These are phyloP conservation scores for Candida methanosorbosa DNA, from an alignment of 805 yeast genomes.

Conservation along the genomic window DNA sequence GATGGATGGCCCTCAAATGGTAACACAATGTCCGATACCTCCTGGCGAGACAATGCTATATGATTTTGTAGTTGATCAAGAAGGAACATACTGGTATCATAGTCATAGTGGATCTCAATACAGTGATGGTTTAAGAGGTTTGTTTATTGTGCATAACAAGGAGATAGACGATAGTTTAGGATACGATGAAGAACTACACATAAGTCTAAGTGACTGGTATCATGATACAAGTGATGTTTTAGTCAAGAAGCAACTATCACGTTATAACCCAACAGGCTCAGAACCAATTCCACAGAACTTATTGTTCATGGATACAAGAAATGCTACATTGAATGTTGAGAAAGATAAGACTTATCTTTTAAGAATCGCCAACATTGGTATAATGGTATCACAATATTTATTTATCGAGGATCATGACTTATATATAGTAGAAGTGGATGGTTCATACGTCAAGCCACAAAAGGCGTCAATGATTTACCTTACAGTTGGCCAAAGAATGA, in stretches of 20 bases:
- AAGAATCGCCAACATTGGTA: conserved; percentile 58
- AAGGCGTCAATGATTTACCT: conserved; percentile 48
- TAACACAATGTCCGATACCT: conserved; percentile 73
- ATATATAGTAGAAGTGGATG: conserved; percentile 68
- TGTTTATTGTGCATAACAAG: conserved; percentile 55
- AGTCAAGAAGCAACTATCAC: conserved; percentile 38
- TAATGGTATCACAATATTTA: conserved; percentile 67
- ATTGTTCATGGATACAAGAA: conserved; percentile 57
- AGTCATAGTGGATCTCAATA: conserved; percentile 73
- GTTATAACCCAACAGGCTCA: conserved; percentile 78
- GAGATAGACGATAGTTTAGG: conserved; percentile 37
- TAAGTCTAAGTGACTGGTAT: conserved; percentile 58
- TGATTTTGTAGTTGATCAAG: conserved; percentile 65
- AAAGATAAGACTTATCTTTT: conserved; percentile 56
- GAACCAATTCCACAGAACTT: conserved; percentile 71
- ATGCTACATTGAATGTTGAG: conserved; percentile 45
- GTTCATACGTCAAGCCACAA: conserved; percentile 54
- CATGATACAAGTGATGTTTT: conserved; percentile 43
- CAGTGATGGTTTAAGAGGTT: conserved; percentile 68
- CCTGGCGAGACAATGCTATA: conserved; percentile 60
- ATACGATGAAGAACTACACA: conserved; percentile 53
- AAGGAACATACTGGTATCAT: conserved; percentile 81
- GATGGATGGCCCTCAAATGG: conserved; percentile 78
- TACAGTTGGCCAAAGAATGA: conserved; percentile 77
- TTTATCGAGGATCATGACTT: conserved; percentile 65